Evolutionary conservation across 192 early-diverging fungal species (phyloP), one percentile per base, ranked within the genome.

Genomic region (Obelidium mucronatum): DNA sequence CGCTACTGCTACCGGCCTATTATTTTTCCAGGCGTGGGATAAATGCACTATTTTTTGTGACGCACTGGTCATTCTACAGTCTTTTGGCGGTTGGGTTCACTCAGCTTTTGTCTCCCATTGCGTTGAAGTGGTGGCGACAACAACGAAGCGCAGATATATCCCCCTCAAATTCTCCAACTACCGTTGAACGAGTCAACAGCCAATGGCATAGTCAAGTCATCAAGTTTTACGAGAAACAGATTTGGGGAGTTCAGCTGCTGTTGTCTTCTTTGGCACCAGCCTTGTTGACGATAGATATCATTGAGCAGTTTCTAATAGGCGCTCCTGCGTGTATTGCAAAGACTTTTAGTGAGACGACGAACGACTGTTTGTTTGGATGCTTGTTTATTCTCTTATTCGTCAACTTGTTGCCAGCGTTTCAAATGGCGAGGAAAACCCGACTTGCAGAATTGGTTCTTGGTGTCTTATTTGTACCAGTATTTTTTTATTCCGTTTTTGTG

Each of bases 381-480:
- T 22, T 73, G 54, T 67, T 77, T 42, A 34, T 64, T 34, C 28
- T 85, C 15, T 33, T 70, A 8, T 48, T 55, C 28, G 31, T 81
- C 22, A 76, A 78, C 68, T 60, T 85, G 15, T 61, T 81, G 35
- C 81, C 84, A 19, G 63, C 60, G 2, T 34, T 85, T 33, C 66
- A 79, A 34, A 74, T 74, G 53, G 31, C 60, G 34, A 63, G 61
- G 35, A 77, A 68, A 44, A 39, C 80, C 26, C 30, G 36, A 35
- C n/a, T 78, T 73, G 62, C n/a, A 55, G 66, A 68, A 34, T 13
- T 42, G 37, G 24, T 48, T 73, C 22, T 75, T 19, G 17, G 31
- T 17, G 71, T 59, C 2, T 40, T 75, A 1, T 60, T 70, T 22
- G 36, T 74, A n/a, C 53, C 78, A 19, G 24, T 67, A 8, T 75